Evolutionary conservation across 2,329 filamentous ascomycete species (phyloP).

Genomic region (Arthroderma sp.): DNA sequence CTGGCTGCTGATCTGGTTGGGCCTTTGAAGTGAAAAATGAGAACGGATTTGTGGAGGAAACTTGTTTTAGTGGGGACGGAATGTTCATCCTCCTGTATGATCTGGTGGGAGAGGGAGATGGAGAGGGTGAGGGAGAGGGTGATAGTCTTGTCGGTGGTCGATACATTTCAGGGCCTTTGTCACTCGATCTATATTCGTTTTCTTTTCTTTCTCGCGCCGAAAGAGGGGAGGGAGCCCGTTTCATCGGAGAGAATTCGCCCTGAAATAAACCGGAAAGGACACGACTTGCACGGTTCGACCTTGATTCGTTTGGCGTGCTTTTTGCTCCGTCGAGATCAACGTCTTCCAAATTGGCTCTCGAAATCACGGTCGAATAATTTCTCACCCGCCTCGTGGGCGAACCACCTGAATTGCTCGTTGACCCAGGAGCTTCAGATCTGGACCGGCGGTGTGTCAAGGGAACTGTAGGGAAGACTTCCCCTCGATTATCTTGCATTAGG

Average conservation of each 20-base stretch:
- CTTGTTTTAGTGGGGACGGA: slow-evolving; percentile 21
- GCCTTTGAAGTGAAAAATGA: slow-evolving; percentile 31
- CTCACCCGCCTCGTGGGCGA: no score
- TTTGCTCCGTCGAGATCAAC: slow-evolving; percentile 3
- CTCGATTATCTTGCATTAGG: no score
- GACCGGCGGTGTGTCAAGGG: slow-evolving; percentile 6
- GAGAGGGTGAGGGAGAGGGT: background rate
- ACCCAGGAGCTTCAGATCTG: slow-evolving; percentile 1
- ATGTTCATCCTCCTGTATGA: slow-evolving; percentile 19
- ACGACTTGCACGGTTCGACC: slow-evolving; percentile 3
- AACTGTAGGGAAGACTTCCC: background rate
- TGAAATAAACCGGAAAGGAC: slow-evolving; percentile 10
- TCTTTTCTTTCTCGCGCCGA: slow-evolving; percentile 7
- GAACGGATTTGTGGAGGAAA: slow-evolving; percentile 25
- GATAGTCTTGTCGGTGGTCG: no score
- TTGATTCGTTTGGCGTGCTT: slow-evolving; percentile 3
- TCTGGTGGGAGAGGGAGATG: slow-evolving; percentile 10
- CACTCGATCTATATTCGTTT: slow-evolving; percentile 5
- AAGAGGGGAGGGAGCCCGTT: slow-evolving; percentile 1
- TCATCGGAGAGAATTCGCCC: slow-evolving; percentile 9
- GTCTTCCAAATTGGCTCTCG: slow-evolving; percentile 5
- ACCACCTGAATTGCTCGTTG: background rate
- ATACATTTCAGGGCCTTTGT: no score
- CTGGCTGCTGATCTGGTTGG: slow-evolving; percentile 15
- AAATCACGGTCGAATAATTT: no score